phyloP scores from a whole-genome alignment of 2,329 filamentous ascomycete species.

The Beauveria medogensis region DNA sequence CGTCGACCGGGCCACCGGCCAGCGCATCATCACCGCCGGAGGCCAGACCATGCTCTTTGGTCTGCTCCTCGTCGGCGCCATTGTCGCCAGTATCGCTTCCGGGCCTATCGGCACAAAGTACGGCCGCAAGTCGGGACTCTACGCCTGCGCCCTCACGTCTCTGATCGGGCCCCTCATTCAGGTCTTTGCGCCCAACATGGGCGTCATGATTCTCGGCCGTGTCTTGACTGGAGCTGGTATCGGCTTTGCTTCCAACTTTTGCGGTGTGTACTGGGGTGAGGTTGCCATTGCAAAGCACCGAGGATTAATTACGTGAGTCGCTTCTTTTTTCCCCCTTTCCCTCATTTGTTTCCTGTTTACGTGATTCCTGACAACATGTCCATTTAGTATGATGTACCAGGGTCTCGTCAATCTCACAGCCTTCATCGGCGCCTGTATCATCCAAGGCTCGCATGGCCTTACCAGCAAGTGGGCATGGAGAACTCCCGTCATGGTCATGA shows the following conservation, averaged over 20 bases:
- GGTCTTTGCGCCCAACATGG: not conserved
- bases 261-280: not conserved
- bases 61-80: not conserved
- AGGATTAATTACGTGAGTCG: not conserved
- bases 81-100: not conserved
- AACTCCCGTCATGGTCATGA: not conserved
- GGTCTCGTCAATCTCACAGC: not conserved
- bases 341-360: not conserved
- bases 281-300: not conserved
- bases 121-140: not conserved
- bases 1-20: not conserved
- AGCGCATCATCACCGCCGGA: not conserved
- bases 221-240: not conserved
- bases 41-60: not conserved
- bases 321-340: too few species aligned
- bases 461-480: not conserved
- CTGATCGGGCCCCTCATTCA: not conserved
- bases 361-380: not conserved
- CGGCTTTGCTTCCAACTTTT: not conserved
- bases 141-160: not conserved
- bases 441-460: not conserved
- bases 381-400: not conserved
- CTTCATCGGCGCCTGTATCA: not conserved
- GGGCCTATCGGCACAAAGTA: not conserved
- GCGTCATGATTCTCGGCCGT: not conserved